Conservation (phyloP, 169 alveolate genomes). For the Plasmodium relictum region DNA sequence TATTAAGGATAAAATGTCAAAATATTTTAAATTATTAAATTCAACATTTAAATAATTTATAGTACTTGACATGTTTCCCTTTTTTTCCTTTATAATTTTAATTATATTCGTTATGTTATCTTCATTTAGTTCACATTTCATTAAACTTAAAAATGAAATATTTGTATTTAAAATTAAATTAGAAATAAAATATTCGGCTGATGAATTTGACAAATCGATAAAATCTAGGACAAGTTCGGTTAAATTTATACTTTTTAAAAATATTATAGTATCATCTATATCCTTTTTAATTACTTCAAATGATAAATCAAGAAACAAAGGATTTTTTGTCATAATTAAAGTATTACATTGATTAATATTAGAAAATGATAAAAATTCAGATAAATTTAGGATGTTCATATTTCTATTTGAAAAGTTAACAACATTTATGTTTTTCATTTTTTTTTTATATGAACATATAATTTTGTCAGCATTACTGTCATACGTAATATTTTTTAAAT, state of each 20-base stretch:
- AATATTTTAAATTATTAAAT: constrained; percentile 50
- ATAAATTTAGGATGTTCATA: constrained; percentile 24
- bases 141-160: constrained; percentile 28
- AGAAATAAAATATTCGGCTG: constrained; percentile 53
- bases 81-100: not conserved
- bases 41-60: constrained; percentile 52
- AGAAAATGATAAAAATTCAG: constrained; percentile 41
- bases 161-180: constrained; percentile 28
- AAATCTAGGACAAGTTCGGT: constrained; percentile 59
- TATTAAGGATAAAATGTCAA: constrained; percentile 30
- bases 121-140: constrained; percentile 15
- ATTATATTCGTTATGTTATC: constrained; percentile 29
- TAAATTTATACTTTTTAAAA: constrained; percentile 34
- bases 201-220: constrained; percentile 23
- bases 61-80: not conserved
- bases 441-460: constrained; percentile 9
- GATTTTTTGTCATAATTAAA: constrained; percentile 33
- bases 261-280: constrained; percentile 11
- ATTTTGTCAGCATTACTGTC: constrained; percentile 52
- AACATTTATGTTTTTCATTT: not conserved
- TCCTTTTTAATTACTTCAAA: constrained; percentile 31
- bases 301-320: constrained; percentile 24
- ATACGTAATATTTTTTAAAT: constrained; percentile 57
- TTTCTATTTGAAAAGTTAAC: constrained; percentile 49
- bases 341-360: constrained; percentile 34